A percentile compares a stretch with the other conserved stretches of the same genome.
Evolutionary conservation across 2,329 filamentous ascomycete genomes (phyloP).

Genomic region (Aspergillus viridinutans): DNA sequence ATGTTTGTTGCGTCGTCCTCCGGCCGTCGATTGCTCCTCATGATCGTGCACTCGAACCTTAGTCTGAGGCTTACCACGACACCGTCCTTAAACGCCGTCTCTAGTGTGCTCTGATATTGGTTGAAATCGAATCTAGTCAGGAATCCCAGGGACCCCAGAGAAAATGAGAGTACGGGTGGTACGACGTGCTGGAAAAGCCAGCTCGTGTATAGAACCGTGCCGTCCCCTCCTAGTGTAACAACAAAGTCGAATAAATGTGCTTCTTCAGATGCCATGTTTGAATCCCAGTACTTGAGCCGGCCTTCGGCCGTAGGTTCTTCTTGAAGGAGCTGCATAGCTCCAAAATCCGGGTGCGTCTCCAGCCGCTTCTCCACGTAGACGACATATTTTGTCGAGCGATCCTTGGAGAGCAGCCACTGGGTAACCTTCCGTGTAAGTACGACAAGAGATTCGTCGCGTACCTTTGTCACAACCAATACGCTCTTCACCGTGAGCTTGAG

Average conservation of each 20-base stretch:
- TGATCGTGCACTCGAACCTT: constrained; percentile 88
- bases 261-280: constrained; percentile 68
- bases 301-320: constrained; percentile 53
- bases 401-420: constrained; percentile 72
- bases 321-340: constrained; percentile 63
- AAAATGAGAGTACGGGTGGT: constrained; percentile 86
- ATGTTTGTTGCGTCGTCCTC: constrained; percentile 19
- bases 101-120: constrained; percentile 65
- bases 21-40: constrained; percentile 56
- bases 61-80: constrained; percentile 83
- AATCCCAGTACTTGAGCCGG: constrained; percentile 77
- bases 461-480: constrained; percentile 87
- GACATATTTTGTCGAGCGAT: constrained; percentile 64
- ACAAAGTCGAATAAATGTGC: constrained; percentile 93
- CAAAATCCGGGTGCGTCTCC: constrained; percentile 66
- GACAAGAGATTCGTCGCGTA: constrained; percentile 78
- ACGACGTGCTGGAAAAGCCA: constrained; percentile 97
- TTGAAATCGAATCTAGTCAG: constrained; percentile 94
- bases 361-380: constrained; percentile 80
- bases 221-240: constrained; percentile 86
- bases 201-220: constrained; percentile 93
- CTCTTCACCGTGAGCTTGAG: constrained; percentile 76
- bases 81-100: constrained; percentile 70
- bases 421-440: constrained; percentile 71
- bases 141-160: constrained; percentile 87